phyloP scores from a whole-genome alignment of 805 yeast genomes.

The Barnettozyma sucrosica region DNA sequence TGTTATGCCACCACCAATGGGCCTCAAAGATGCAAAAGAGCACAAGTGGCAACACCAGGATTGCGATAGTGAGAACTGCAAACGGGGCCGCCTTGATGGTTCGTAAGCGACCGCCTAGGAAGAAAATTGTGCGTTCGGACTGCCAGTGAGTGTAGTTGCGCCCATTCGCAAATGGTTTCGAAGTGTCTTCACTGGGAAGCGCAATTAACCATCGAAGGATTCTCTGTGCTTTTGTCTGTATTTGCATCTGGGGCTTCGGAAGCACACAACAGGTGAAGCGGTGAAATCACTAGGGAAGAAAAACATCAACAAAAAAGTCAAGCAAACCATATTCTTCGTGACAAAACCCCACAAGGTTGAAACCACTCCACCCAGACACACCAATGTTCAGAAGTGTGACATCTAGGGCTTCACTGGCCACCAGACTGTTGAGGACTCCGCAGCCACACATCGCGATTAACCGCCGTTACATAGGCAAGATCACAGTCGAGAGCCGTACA shows the following conservation, averaged over 20 bases:
- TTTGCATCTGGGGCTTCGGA: background rate
- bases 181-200: constrained; percentile 9
- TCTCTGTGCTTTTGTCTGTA: constrained; percentile 2
- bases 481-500: background rate
- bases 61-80: constrained; percentile 28
- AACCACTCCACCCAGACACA: background rate
- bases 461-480: constrained; percentile 2
- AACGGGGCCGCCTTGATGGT: constrained; percentile 37
- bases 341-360: background rate
- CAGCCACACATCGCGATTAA: background rate
- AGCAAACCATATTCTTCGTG: background rate
- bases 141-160: constrained; percentile 40
- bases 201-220: constrained; percentile 23
- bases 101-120: constrained; percentile 62
- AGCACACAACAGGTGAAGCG: no score
- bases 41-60: constrained; percentile 42
- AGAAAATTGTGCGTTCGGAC: constrained; percentile 39
- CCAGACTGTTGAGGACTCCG: background rate
- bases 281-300: no score
- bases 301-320: background rate
- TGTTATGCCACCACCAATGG: constrained; percentile 49
- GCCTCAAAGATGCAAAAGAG: constrained; percentile 50
- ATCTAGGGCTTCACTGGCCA: background rate
- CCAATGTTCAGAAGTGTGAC: background rate
- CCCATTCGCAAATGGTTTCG: background rate